Evolutionary conservation across 169 alveolate genomes (phyloP).

Genomic region (Cryptosporidium ubiquitum): DNA sequence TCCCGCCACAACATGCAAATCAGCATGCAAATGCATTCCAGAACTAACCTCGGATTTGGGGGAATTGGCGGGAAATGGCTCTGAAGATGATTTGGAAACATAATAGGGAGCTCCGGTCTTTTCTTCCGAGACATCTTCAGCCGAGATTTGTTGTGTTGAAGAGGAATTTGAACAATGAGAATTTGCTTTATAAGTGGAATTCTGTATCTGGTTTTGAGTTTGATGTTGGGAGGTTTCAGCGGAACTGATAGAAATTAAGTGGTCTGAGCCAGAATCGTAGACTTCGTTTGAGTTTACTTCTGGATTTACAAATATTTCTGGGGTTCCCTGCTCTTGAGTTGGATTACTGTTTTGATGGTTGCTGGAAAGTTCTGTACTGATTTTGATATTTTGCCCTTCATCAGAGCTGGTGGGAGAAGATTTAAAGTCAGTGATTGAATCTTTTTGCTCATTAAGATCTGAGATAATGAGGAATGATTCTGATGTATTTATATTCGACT

Average conservation of each 20-base stretch:
- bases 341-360: neutral
- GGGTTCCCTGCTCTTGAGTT: neutral
- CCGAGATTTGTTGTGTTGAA: neutral
- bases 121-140: neutral
- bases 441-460: neutral
- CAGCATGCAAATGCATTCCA: neutral
- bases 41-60: neutral
- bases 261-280: neutral
- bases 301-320: neutral
- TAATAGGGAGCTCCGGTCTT: neutral
- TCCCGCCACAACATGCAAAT: neutral
- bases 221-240: neutral
- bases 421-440: neutral
- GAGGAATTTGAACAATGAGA: neutral
- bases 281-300: neutral
- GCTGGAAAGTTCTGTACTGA: neutral
- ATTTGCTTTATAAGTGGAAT: neutral
- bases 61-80: neutral
- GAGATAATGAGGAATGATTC: slow-evolving; percentile 7
- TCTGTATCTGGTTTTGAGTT: neutral
- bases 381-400: neutral
- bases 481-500: neutral
- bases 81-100: neutral
- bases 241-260: neutral
- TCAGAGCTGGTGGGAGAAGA: neutral